Evolutionary conservation across 1,284 basidiomycete species (phyloP).

Genomic region (Lentinus polychrous): DNA sequence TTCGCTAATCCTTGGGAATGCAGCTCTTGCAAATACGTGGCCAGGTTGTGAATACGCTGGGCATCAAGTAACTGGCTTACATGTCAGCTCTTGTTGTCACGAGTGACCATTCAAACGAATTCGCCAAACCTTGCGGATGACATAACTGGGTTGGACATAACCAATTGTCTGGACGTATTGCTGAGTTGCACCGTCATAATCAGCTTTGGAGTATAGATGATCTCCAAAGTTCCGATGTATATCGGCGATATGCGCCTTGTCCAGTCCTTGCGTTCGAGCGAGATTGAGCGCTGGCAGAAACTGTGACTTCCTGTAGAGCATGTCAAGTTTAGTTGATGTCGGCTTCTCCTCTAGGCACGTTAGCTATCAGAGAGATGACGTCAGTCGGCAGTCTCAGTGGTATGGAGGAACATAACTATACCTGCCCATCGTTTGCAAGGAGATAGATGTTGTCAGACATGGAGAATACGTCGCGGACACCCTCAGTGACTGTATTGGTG

Average conservation of each 20-base stretch:
- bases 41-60: constrained; percentile 91
- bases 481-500: constrained; percentile 70
- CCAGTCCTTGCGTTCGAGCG: constrained; percentile 71
- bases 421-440: constrained; percentile 70
- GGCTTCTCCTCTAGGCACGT: constrained; percentile 73
- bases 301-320: constrained; percentile 72
- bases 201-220: constrained; percentile 84
- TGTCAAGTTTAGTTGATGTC: constrained; percentile 73
- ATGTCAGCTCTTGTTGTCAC: constrained; percentile 19
- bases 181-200: constrained; percentile 90
- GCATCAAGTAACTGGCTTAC: constrained; percentile 86
- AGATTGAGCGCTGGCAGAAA: constrained; percentile 74
- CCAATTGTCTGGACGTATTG: constrained; percentile 93
- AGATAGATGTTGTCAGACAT: constrained; percentile 78
- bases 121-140: constrained; percentile 84
- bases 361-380: constrained; percentile 37
- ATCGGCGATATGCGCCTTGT: constrained; percentile 71
- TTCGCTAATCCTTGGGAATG: constrained; percentile 88
- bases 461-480: constrained; percentile 74
- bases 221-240: constrained; percentile 90
- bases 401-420: constrained; percentile 24
- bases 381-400: neutral
- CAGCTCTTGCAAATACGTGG: constrained; percentile 92
- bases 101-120: neutral
- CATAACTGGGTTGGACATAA: constrained; percentile 86